Evolutionary conservation across 768 basidiomycete species (phyloP).

Genomic region (Lyophyllum semitale): DNA sequence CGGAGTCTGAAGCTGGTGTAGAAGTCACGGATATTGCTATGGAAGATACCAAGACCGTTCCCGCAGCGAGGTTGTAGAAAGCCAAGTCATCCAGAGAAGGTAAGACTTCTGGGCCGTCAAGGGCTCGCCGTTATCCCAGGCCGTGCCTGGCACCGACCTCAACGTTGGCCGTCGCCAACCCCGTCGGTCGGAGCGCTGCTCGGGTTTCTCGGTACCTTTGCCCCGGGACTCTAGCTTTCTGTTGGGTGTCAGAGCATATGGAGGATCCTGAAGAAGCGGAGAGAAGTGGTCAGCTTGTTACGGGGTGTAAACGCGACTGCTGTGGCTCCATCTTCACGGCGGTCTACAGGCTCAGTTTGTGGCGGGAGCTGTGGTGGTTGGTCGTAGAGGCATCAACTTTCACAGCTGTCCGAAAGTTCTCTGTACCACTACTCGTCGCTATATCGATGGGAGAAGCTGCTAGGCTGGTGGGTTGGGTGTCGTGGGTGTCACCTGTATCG

Average conservation of each 20-base stretch:
- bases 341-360: too few relatives aligned
- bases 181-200: constrained; percentile 40
- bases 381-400: too few relatives aligned
- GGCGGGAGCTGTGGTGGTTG: too few relatives aligned
- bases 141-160: constrained; percentile 57
- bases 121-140: constrained; percentile 53
- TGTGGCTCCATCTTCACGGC: constrained; percentile 33
- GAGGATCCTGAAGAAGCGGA: constrained; percentile 30
- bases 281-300: constrained; percentile 30
- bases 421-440: too few relatives aligned
- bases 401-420: too few relatives aligned
- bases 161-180: constrained; percentile 40
- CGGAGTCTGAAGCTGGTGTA: background rate
- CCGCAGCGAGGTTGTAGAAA: background rate
- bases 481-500: too few relatives aligned
- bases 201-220: constrained; percentile 52
- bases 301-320: constrained; percentile 44
- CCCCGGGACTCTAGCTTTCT: constrained; percentile 44
- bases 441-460: too few relatives aligned
- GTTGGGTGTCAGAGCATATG: constrained; percentile 37
- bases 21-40: background rate
- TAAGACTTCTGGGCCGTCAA: constrained; percentile 27
- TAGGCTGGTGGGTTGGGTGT: too few relatives aligned
- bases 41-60: background rate
- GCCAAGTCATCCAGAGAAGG: background rate